Conservation (phyloP, 2,329 filamentous ascomycete species). For the Botrytis byssoidea region DNA sequence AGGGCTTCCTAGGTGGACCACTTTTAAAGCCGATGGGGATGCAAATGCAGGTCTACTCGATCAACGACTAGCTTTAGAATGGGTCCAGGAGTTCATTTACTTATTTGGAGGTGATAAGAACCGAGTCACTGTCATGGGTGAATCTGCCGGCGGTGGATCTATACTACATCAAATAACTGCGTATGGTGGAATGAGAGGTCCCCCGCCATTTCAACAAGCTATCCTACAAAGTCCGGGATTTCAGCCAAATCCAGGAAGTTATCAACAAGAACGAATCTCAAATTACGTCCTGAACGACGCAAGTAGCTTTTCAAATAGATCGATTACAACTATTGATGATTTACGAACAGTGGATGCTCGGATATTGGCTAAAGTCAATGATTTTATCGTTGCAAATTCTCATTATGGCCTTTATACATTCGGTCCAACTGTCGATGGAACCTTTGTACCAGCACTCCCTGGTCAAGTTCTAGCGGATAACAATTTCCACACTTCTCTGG, state of each 20-base stretch:
- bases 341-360: background rate
- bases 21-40: conserved; percentile 43
- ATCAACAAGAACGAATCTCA: conserved; percentile 4
- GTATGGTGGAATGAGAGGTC: conserved; percentile 43
- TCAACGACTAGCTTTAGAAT: conserved; percentile 53
- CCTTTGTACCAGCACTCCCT: conserved; percentile 48
- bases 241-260: conserved; percentile 7
- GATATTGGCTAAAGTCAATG: conserved; percentile 1
- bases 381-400: background rate
- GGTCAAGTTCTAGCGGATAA: conserved; percentile 45
- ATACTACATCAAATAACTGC: conserved; percentile 56
- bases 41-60: conserved; percentile 47
- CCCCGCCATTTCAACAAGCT: conserved; percentile 45
- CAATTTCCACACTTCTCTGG: conserved; percentile 45
- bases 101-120: conserved; percentile 55
- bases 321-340: background rate
- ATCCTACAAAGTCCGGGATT: conserved; percentile 36
- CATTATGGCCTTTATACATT: background rate
- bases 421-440: conserved; percentile 48
- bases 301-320: background rate
- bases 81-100: conserved; percentile 45
- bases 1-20: conserved; percentile 41
- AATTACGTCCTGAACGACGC: background rate
- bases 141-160: conserved; percentile 52
- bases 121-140: conserved; percentile 50